Base-by-base conservation (phyloP, 352 stramenopile species). In the Phytopythium chamaehyphon region DNA sequence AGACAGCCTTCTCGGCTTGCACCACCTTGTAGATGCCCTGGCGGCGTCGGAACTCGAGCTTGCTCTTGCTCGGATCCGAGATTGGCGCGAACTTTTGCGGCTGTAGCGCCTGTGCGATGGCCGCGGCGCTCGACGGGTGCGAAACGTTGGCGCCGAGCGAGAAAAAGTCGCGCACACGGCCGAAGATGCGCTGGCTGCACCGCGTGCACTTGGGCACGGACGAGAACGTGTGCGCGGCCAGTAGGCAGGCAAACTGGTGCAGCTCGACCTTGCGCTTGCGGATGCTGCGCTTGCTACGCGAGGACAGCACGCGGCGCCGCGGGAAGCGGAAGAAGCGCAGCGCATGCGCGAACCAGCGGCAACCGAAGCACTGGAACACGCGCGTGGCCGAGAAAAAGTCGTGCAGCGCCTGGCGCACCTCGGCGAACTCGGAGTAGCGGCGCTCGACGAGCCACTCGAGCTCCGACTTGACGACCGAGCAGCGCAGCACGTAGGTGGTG, bases 221-320 rank as follows among this genome's bases (percentile, higher is more conserved):
- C 3, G 80, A 90, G 51, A 93, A 93, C 19, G 80, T 88, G 57
- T 93, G 81, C 12, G 75, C 66, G 3, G 66, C 55, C 8, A 93
- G 43, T 21, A 92, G 57, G 7, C 67, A 54, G 14, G 70, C 66
- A 38, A 91, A 90, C 53, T 72, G 64, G 18, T 88, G 63, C 9
- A 93, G 65, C 14, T 47, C 62, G 42, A 55, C 50, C 37, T 68
- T 79, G 31, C 80, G 78, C 43, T 79, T 57, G 16, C 61, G 57
- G 28, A 90, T 73, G 26, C 86, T 72, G 11, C 67, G 54, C 10
- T 53, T 16, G 4, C 57, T 59, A 31, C 69, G 73, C 11, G 80
- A 90, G 3, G 47, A 55, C 15, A 93, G 47, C 24, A 88, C 22
- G 24, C 77, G 78, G 12, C 83, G 84, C 31, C 73, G 70, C 4